Evolutionary conservation across 2,329 filamentous ascomycete species (phyloP).

Genomic region (Pseudogymnoascus sp.): DNA sequence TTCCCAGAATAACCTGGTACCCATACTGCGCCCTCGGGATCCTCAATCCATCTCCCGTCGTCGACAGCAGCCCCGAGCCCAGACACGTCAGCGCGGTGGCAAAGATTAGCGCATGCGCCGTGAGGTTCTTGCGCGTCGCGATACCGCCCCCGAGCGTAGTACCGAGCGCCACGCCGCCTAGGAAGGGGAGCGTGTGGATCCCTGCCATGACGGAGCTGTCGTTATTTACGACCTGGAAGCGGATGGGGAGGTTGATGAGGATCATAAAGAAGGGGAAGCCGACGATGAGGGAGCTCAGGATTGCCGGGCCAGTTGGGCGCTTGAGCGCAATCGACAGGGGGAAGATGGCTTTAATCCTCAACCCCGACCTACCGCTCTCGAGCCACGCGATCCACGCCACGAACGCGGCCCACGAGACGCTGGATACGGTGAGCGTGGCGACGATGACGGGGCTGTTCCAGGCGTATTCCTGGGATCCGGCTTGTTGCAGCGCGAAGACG

Average conservation of each 20-base stretch:
- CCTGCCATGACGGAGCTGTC: slow-evolving; percentile 48
- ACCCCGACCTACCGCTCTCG: slow-evolving; percentile 25
- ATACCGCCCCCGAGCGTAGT: slow-evolving; percentile 49
- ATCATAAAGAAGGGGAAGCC: slow-evolving; percentile 52
- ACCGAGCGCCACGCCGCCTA: slow-evolving; percentile 49
- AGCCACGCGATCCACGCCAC: slow-evolving; percentile 35
- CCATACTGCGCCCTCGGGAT: slow-evolving; percentile 34
- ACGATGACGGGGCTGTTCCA: slow-evolving; percentile 40
- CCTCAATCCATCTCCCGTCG: slow-evolving; percentile 11
- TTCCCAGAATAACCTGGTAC: slow-evolving; percentile 49
- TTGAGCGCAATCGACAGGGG: background rate
- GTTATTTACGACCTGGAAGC: slow-evolving; percentile 52
- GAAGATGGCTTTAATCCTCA: slow-evolving; percentile 21
- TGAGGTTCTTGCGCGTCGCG: slow-evolving; percentile 48
- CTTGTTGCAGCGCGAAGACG: slow-evolving; percentile 49
- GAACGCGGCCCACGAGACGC: slow-evolving; percentile 31
- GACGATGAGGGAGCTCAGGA: slow-evolving; percentile 50
- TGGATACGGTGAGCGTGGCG: slow-evolving; percentile 34
- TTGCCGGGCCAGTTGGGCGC: slow-evolving; percentile 32
- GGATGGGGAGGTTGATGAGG: slow-evolving; percentile 52
- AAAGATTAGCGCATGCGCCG: slow-evolving; percentile 42
- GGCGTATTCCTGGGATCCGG: slow-evolving; percentile 15
- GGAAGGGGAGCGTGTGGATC: slow-evolving; percentile 50
- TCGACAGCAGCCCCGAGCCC: slow-evolving; percentile 45
- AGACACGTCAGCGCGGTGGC: slow-evolving; percentile 46